Base-by-base conservation (phyloP, 768 basidiomycete species). In the Tremella mesenterica region DNA sequence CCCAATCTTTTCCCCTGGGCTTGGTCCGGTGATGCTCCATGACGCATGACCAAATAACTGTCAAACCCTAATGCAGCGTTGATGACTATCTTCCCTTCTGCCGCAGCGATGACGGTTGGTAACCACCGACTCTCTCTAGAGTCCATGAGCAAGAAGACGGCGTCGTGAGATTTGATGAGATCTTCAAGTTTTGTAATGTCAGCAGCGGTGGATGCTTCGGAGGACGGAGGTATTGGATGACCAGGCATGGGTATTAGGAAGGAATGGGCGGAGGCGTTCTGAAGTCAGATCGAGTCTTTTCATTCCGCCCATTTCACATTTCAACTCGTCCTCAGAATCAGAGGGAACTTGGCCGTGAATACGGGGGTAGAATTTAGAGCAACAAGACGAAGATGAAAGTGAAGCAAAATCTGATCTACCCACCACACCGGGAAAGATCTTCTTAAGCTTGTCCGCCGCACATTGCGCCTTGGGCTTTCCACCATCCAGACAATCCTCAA, bases 111-210 rank as follows among this genome's bases (percentile, higher is more conserved):
- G 10, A 99, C 82, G 0, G 89, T 95, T 10, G 93, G 95, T 46
- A 99, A 75, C 95, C 95, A 99, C 41, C 95, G 76, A 61, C 88
- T 91, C 73, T 99, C 95, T 30, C 93, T 77, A n/a, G 91, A 96
- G 70, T 97, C 95, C 95, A 96, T 97, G 21, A 97, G 77, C 28
- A 96, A 76, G 73, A 91, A 97, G 2, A 96, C 78, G 0, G 79
- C 92, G 65, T 99, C 95, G 65, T 99, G 93, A 16, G 78, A 76
- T 27, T 86, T 83, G 52, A 97, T 79, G 14, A 97, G 79, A 23
- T 77, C 70, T 63, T 92, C 89, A 8, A 99, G 79, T 61, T 77
- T 76, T 28, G 74, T 74, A 0, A 96, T 82, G 58, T 89, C 84
- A n/a, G 77, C 76, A 65, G 81, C 79, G 0, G 81, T 77, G 61